Percentiles rank a stretch among this genome's conserved stretches.
These are phyloP conservation scores for Termitomyces sp. DNA, from an alignment of 768 basidiomycete genomes.

Conservation along the genomic window DNA sequence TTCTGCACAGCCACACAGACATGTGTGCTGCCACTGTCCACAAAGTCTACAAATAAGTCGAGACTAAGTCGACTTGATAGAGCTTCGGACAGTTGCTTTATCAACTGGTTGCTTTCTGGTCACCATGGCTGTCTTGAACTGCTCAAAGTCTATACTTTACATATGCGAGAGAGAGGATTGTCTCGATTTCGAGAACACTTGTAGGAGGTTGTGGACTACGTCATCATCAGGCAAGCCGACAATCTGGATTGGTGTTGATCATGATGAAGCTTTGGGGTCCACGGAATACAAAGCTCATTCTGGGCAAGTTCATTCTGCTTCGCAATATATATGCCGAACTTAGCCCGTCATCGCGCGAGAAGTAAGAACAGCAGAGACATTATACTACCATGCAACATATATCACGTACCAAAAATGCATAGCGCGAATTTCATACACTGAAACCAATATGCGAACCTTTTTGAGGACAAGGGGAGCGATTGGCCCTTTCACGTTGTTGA, in stretches of 20 bases:
- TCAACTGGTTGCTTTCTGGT: not conserved
- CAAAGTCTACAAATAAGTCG: no score
- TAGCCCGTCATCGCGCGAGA: not conserved
- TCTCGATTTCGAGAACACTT: not conserved
- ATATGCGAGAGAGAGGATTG: not conserved
- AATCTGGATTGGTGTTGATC: not conserved
- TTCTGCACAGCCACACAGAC: no score
- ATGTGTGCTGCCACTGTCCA: no score
- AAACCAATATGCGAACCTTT: not conserved
- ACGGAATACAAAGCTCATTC: not conserved
- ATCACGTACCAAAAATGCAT: not conserved
- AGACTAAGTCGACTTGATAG: no score
- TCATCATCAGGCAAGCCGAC: no score
- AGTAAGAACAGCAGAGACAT: no score
- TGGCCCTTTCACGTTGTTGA: not conserved
- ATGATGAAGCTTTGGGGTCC: not conserved
- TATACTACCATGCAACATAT: not conserved
- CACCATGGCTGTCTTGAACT: not conserved
- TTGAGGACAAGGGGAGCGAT: not conserved
- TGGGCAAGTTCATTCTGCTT: not conserved
- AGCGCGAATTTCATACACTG: not conserved
- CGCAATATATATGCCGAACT: no score
- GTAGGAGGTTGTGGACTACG: no score
- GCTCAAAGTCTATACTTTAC: not conserved
- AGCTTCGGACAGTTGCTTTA: no score